phyloP scores from a whole-genome alignment of 768 basidiomycete genomes.

The Russula vinacea region DNA sequence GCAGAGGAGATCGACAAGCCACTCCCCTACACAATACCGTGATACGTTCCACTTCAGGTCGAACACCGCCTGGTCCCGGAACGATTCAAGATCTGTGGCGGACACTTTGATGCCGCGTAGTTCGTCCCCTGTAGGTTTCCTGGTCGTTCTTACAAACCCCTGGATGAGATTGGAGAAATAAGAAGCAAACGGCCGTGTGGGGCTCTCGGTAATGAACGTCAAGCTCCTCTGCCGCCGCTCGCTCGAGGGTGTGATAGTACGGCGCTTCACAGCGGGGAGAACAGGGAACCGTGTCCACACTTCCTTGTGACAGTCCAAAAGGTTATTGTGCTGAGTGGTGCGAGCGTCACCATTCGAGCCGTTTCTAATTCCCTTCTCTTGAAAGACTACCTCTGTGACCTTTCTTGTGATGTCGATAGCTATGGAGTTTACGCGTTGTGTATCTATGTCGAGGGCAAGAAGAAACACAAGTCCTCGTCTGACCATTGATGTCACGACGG shows the following conservation, averaged over 20 bases:
- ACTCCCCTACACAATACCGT: constrained; percentile 50
- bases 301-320: constrained; percentile 17
- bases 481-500: constrained; percentile 46
- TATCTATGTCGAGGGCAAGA: constrained; percentile 39
- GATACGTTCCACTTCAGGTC: constrained; percentile 35
- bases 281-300: constrained; percentile 25
- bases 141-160: constrained; percentile 47
- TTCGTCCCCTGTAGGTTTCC: constrained; percentile 50
- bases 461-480: constrained; percentile 44
- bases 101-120: constrained; percentile 38
- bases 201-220: constrained; percentile 45
- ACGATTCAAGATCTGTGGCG: constrained; percentile 35
- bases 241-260: constrained; percentile 23
- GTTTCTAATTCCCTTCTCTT: constrained; percentile 39
- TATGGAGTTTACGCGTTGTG: constrained; percentile 42
- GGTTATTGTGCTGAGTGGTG: constrained; percentile 41
- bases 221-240: constrained; percentile 39
- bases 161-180: constrained; percentile 48
- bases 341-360: constrained; percentile 21
- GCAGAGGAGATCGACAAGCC: constrained; percentile 59
- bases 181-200: constrained; percentile 38
- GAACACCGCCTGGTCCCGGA: constrained; percentile 26
- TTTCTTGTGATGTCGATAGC: constrained; percentile 53
- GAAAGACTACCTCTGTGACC: constrained; percentile 55
- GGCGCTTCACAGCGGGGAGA: constrained; percentile 21